phyloP scores from a whole-genome alignment of 2,329 filamentous ascomycete species.

The Beauveria sp. region DNA sequence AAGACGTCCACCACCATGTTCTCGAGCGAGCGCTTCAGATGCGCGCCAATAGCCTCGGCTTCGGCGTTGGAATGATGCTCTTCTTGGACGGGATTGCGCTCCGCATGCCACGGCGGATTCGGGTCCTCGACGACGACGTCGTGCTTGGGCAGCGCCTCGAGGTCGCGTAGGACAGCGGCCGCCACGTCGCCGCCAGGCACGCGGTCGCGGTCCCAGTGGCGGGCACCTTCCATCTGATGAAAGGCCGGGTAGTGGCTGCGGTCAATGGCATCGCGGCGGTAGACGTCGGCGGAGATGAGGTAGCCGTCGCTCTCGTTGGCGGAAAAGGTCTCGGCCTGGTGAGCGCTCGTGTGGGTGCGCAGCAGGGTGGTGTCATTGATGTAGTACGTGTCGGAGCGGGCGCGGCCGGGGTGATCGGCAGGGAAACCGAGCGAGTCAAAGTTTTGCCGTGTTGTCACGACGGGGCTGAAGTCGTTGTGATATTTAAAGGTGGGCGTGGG shows the following conservation, averaged over 20 bases:
- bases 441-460: slow-evolving; percentile 80
- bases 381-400: slow-evolving; percentile 90
- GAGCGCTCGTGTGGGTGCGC: slow-evolving; percentile 89
- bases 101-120: slow-evolving; percentile 67
- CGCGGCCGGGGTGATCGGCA: slow-evolving; percentile 77
- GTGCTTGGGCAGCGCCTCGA: slow-evolving; percentile 66
- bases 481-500: slow-evolving; percentile 63
- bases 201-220: slow-evolving; percentile 71
- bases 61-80: slow-evolving; percentile 65
- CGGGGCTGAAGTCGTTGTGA: slow-evolving; percentile 72
- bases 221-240: slow-evolving; percentile 96
- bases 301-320: slow-evolving; percentile 68
- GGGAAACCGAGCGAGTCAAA: slow-evolving; percentile 97
- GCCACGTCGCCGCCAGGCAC: slow-evolving; percentile 52
- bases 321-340: slow-evolving; percentile 77
- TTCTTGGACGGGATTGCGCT: slow-evolving; percentile 76
- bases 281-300: slow-evolving; percentile 89
- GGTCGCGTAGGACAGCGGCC: slow-evolving; percentile 59
- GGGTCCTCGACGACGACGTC: slow-evolving; percentile 73
- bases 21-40: slow-evolving; percentile 85
- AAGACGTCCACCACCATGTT: slow-evolving; percentile 87
- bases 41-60: slow-evolving; percentile 71
- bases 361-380: slow-evolving; percentile 77
- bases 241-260: slow-evolving; percentile 93
- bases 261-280: slow-evolving; percentile 90